Evolutionary conservation across 805 yeast genomes (phyloP).

Genomic region (Kuraishia piskuri): DNA sequence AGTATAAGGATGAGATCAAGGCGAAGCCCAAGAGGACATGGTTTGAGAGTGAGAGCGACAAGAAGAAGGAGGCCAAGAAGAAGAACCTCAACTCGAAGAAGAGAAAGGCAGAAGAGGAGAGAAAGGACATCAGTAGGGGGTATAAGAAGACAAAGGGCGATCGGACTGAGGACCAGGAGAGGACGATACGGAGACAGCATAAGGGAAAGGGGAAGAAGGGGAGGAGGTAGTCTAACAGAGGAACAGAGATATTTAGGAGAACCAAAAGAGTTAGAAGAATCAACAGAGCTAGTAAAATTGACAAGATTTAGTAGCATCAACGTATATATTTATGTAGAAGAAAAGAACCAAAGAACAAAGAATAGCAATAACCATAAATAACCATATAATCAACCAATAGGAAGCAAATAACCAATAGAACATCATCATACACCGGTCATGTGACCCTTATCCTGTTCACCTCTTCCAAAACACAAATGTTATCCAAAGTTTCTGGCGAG

Average conservation of each 20-base stretch:
- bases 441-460: constrained; percentile 11
- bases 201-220: constrained; percentile 15
- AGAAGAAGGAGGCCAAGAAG: constrained; percentile 36
- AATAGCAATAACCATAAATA: too few species aligned
- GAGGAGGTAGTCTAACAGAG: not conserved
- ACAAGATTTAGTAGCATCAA: too few species aligned
- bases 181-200: constrained; percentile 22
- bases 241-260: too few species aligned
- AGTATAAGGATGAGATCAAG: constrained; percentile 72
- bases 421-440: too few species aligned
- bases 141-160: constrained; percentile 79
- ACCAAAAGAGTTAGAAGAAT: too few species aligned
- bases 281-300: too few species aligned
- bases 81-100: constrained; percentile 57
- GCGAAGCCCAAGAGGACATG: constrained; percentile 94
- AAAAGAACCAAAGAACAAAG: too few species aligned
- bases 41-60: constrained; percentile 67
- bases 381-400: too few species aligned
- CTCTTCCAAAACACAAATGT: constrained; percentile 33
- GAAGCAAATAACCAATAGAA: too few species aligned
- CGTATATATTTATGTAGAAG: too few species aligned
- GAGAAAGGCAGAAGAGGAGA: constrained; percentile 59
- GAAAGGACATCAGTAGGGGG: constrained; percentile 41
- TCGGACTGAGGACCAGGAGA: constrained; percentile 44
- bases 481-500: constrained; percentile 34